A percentile compares a stretch with the other conserved stretches of the same genome.
phyloP scores from a whole-genome alignment of 352 stramenopile species.

The Lagenidium giganteum region DNA sequence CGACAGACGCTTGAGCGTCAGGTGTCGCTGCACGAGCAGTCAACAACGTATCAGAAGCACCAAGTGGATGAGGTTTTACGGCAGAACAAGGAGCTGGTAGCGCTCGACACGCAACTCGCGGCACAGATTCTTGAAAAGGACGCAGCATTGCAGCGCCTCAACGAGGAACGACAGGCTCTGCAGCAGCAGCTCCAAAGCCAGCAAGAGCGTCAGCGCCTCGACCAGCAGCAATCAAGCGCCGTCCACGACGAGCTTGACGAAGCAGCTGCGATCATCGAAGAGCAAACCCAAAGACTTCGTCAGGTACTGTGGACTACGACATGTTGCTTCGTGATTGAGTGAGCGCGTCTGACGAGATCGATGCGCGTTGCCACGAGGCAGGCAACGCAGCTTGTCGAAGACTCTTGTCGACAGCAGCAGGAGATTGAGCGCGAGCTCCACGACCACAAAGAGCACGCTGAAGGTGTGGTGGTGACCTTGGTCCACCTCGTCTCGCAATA shows the following conservation, averaged over 20 bases:
- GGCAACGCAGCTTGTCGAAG: too few relatives aligned
- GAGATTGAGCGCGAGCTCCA: too few relatives aligned
- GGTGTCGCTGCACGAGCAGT: constrained; percentile 25
- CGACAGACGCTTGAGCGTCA: too few relatives aligned
- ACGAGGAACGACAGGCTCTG: too few relatives aligned
- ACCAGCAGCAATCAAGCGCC: not conserved
- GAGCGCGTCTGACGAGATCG: not conserved
- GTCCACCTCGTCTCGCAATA: too few relatives aligned
- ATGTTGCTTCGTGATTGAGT: not conserved
- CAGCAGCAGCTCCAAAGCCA: not conserved
- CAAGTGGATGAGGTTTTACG: constrained; percentile 24
- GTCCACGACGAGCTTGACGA: constrained; percentile 18
- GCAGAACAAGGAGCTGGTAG: constrained; percentile 28
- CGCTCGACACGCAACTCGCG: constrained; percentile 19
- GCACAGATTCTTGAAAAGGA: constrained; percentile 7
- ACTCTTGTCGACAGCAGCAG: too few relatives aligned
- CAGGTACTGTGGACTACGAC: too few relatives aligned
- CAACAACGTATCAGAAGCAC: constrained; percentile 20
- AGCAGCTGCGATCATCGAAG: constrained; percentile 11
- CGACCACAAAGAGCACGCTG: too few relatives aligned
- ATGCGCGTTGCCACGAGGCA: too few relatives aligned
- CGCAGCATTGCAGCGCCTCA: not conserved
- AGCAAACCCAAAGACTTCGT: too few relatives aligned
- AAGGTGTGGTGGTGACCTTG: too few relatives aligned
- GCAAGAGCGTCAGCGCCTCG: constrained; percentile 2